Conservation (phyloP, 192 early-diverging fungal species). For the Podila verticillata region DNA sequence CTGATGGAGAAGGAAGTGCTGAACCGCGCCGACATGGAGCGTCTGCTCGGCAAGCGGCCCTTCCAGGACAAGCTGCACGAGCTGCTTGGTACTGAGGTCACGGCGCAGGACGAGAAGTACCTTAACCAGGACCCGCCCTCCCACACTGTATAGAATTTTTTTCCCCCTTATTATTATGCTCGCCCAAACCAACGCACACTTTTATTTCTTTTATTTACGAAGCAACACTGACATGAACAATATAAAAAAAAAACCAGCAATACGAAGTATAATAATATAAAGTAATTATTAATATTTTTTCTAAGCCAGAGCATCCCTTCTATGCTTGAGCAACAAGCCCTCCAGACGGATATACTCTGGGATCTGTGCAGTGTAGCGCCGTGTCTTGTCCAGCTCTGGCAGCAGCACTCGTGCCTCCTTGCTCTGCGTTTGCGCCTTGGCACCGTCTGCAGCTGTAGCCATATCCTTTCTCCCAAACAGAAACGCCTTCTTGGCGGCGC, state of each 20-base stretch:
- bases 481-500: constrained; percentile 66
- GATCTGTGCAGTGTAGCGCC: constrained; percentile 18
- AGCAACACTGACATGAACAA: too few species aligned
- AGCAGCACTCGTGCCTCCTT: neutral
- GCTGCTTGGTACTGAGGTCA: constrained; percentile 37
- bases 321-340: too few species aligned
- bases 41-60: constrained; percentile 84
- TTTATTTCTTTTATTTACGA: too few species aligned
- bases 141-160: too few species aligned
- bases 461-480: constrained; percentile 23
- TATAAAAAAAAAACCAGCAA: too few species aligned
- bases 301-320: too few species aligned
- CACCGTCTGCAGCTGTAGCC: neutral
- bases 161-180: too few species aligned
- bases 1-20: constrained; percentile 98
- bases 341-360: constrained; percentile 14
- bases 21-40: constrained; percentile 95
- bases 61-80: constrained; percentile 72
- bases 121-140: too few species aligned
- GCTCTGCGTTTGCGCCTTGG: neutral
- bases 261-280: too few species aligned
- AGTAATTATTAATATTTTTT: too few species aligned
- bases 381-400: constrained; percentile 21
- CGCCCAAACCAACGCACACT: too few species aligned
- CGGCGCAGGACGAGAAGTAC: constrained; percentile 40